Conservation (phyloP, 352 stramenopile genomes). For the Bremia lactucae region DNA sequence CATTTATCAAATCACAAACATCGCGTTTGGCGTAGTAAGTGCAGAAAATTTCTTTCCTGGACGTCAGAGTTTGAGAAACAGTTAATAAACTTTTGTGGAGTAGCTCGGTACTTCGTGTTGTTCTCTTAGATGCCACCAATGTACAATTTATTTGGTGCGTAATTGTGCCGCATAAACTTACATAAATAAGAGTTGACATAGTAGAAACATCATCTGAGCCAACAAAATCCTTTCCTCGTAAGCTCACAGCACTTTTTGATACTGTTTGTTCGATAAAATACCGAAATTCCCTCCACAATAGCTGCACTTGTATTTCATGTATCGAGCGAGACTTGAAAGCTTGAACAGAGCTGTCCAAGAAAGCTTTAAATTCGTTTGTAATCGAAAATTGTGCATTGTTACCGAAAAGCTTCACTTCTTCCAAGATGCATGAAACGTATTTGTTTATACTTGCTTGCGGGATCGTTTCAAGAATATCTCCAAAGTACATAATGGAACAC, state of each 20-base stretch:
- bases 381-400: background rate
- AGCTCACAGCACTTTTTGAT: conserved; percentile 13
- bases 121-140: conserved; percentile 12
- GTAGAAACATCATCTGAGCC: background rate
- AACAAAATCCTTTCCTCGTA: conserved; percentile 7
- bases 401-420: conserved; percentile 20
- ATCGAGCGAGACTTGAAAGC: conserved; percentile 28
- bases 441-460: conserved; percentile 31
- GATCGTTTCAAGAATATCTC: conserved; percentile 14
- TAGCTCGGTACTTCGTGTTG: background rate
- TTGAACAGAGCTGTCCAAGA: conserved; percentile 28
- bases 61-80: conserved; percentile 20
- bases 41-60: conserved; percentile 27
- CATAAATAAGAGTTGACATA: background rate
- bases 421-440: conserved; percentile 34
- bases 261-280: conserved; percentile 20
- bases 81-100: conserved; percentile 7
- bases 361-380: conserved; percentile 15
- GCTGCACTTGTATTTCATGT: conserved; percentile 9
- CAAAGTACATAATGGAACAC: conserved; percentile 45
- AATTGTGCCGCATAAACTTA: conserved; percentile 17
- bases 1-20: conserved; percentile 7
- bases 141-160: conserved; percentile 17
- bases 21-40: conserved; percentile 23
- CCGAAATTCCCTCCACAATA: conserved; percentile 24